Base-by-base conservation (phyloP, 2,329 filamentous ascomycete species). In the Coleophoma eucalyptorum region DNA sequence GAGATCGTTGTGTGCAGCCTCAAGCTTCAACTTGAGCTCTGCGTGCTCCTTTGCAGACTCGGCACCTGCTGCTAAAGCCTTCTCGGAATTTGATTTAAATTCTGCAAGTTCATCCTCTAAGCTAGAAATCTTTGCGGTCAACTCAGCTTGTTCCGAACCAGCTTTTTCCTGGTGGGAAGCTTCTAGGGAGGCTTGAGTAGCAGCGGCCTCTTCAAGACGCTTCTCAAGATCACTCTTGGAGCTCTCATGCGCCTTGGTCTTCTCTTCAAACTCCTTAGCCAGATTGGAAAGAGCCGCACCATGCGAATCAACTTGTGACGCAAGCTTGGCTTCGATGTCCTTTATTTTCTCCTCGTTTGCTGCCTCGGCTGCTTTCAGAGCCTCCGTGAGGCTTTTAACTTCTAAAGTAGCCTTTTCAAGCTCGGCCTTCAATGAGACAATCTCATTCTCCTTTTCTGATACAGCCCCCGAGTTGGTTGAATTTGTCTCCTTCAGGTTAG, bases 61-160 rank as follows among this genome's bases (percentile, higher is more conserved):
- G 6, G 26, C 26, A 26, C 10, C 26, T 10, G 60, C 59, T 26
- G 55, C 47, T 3, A 56, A 53, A 18, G 57, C 51, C 10, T 48
- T 65, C 41, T 75, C 70, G 5, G 78, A 65, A 59, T 72, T 73
- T 19, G 69, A 60, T 65, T 78, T 79, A 45, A 83, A 69, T 52
- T 73, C 74, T 4, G 71, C 69, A 42, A 83, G 69, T 51, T 83
- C 73, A 12, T 70, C 69, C 59, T 84, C 78, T 2, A 84, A 68
- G 4, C 70, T 65, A n/a, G 73, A 65, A 31, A 82, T 66, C 62
- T 74, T 75, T 33, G 70, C 66, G 15, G 67, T 66, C 50, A 70
- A 73, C 1, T 72, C 73, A 43, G 75, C 70, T 33, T 70, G 66
- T 50, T 76, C 74, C 19, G 67, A 69, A 46, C 76, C 73, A 20